phyloP scores from a whole-genome alignment of 116 monocot species.

The Cymodocea nodosa region DNA sequence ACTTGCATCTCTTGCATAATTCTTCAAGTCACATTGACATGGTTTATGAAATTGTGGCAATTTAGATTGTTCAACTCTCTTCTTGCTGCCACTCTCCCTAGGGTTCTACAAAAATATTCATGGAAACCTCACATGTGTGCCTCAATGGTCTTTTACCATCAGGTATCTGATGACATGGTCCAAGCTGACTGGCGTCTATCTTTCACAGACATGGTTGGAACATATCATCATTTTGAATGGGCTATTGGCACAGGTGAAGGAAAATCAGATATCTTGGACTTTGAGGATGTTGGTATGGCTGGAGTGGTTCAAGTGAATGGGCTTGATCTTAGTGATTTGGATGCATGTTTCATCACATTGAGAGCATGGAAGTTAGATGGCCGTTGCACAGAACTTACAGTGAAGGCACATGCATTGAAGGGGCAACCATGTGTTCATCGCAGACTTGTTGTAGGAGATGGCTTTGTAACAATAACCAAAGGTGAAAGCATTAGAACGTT shows the following conservation, averaged over 20 bases:
- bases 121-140: neutral
- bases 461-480: constrained; percentile 78
- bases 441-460: constrained; percentile 82
- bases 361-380: constrained; percentile 80
- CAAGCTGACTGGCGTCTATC: constrained; percentile 79
- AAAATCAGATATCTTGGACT: constrained; percentile 81
- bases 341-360: constrained; percentile 68
- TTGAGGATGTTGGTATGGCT: constrained; percentile 82
- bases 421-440: constrained; percentile 86
- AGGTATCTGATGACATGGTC: constrained; percentile 76
- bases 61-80: too few relatives aligned
- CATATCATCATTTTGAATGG: constrained; percentile 95
- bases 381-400: constrained; percentile 57
- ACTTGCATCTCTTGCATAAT: neutral
- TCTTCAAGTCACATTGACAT: neutral
- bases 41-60: neutral
- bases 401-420: constrained; percentile 95
- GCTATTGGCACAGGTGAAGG: constrained; percentile 95
- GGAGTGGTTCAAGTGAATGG: constrained; percentile 52
- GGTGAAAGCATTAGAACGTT: constrained; percentile 75
- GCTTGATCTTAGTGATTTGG: constrained; percentile 57
- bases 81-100: neutral
- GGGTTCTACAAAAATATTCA: neutral
- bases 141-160: constrained; percentile 1
- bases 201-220: constrained; percentile 50